Conservation (phyloP, 108 stramenopile genomes). For the Phaeodactylum tricornutum region DNA sequence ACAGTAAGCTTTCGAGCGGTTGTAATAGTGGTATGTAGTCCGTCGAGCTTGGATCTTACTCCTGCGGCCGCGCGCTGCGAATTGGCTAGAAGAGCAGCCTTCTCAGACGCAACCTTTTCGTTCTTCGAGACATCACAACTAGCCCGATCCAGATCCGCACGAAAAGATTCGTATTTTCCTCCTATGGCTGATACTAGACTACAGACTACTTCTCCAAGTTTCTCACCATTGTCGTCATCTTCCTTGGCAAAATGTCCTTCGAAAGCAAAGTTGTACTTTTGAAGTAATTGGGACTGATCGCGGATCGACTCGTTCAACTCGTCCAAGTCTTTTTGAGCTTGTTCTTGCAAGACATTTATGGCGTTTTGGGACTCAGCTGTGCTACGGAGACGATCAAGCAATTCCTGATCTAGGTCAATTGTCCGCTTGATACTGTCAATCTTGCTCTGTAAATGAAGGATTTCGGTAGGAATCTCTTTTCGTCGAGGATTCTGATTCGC, state of each 20-base stretch:
- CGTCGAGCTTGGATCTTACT: background rate
- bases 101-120: background rate
- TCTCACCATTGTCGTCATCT: conserved; percentile 2
- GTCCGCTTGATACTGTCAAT: conserved; percentile 34
- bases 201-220: conserved; percentile 9
- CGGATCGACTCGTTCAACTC: conserved; percentile 12
- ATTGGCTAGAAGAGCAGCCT: background rate
- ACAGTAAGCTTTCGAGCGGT: too few species aligned
- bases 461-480: conserved; percentile 63
- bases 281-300: conserved; percentile 5
- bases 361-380: conserved; percentile 51
- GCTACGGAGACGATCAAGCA: conserved; percentile 43
- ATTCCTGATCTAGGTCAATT: conserved; percentile 51
- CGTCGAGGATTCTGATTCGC: conserved; percentile 44
- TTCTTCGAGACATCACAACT: background rate
- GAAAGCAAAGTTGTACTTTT: background rate
- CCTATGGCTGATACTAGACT: too few species aligned
- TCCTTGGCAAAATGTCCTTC: background rate
- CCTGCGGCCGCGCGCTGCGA: background rate
- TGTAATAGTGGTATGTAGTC: too few species aligned
- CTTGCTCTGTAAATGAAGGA: conserved; percentile 55
- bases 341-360: conserved; percentile 52
- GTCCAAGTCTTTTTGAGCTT: conserved; percentile 34
- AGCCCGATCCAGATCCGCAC: background rate
- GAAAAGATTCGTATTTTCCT: background rate